Evolutionary conservation across 768 basidiomycete genomes (phyloP).

Genomic region (Suillus alpinus): DNA sequence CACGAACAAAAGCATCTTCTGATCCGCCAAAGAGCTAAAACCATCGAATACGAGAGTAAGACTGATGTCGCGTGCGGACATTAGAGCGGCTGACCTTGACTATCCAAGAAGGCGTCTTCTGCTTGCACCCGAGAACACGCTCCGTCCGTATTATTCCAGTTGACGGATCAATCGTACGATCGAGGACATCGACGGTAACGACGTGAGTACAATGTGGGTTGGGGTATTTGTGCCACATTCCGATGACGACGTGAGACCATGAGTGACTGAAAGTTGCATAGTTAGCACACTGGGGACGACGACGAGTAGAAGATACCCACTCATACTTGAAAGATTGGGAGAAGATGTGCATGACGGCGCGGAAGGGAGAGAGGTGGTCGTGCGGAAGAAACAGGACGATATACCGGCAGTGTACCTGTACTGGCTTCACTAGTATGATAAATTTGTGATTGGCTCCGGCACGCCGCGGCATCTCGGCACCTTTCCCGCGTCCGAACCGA

Average conservation of each 20-base stretch:
- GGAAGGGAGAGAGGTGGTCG: conserved; percentile 23
- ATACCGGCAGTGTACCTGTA: conserved; percentile 2
- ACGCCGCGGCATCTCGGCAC: conserved; percentile 13
- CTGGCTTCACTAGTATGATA: conserved; percentile 9
- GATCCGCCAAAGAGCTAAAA: conserved; percentile 84
- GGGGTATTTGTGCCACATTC: conserved; percentile 96
- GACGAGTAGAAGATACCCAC: conserved; percentile 44
- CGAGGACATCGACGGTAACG: conserved; percentile 81
- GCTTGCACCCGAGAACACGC: conserved; percentile 86
- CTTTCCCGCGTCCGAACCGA: neutral
- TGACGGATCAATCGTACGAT: conserved; percentile 76
- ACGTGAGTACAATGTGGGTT: conserved; percentile 91
- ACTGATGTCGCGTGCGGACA: conserved; percentile 7
- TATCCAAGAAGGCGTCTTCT: conserved; percentile 89
- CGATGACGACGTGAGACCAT: conserved; percentile 88
- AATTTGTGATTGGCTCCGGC: conserved; percentile 27
- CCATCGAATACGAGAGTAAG: neutral
- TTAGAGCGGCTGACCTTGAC: conserved; percentile 66
- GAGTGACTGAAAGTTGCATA: conserved; percentile 57
- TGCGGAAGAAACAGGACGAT: conserved; percentile 16
- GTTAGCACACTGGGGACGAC: conserved; percentile 9
- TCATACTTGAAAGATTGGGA: conserved; percentile 82
- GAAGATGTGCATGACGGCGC: conserved; percentile 74
- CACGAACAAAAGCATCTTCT: conserved; percentile 91
- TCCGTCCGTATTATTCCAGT: conserved; percentile 93